These are phyloP conservation scores for Helichrysum umbraculigerum DNA, from an alignment of 129 eudicot genomes.

Conservation along the genomic window DNA sequence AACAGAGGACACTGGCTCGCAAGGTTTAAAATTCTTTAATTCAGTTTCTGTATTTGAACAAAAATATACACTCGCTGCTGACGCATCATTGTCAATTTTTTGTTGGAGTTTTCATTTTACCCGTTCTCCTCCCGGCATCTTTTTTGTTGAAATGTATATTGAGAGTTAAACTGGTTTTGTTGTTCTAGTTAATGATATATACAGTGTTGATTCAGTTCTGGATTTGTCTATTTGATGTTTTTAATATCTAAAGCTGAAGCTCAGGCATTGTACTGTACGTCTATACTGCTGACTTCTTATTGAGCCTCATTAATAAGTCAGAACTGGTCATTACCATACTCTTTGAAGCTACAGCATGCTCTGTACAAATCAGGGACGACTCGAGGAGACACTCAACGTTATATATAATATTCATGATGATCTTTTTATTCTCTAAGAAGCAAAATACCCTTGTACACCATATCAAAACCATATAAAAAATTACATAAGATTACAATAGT, in stretches of 20 bases:
- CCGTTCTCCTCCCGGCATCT: neutral
- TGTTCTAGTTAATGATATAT: slow-evolving; percentile 1
- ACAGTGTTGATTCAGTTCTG: neutral
- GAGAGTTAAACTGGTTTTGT: neutral
- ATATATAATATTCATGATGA: neutral
- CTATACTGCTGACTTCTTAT: too few species aligned
- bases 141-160: neutral
- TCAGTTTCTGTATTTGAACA: neutral
- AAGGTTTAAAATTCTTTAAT: slow-evolving; percentile 53
- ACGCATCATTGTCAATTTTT: neutral
- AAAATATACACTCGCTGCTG: neutral
- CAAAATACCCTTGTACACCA: neutral
- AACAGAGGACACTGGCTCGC: slow-evolving; percentile 89
- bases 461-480: neutral
- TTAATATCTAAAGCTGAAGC: too few species aligned
- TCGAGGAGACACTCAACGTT: neutral
- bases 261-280: too few species aligned
- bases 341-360: too few species aligned
- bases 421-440: slow-evolving; percentile 8
- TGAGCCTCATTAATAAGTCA: too few species aligned
- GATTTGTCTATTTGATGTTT: neutral
- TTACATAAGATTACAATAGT: slow-evolving; percentile 7
- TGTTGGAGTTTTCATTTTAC: neutral
- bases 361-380: too few species aligned
- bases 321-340: too few species aligned